Base-by-base conservation (phyloP, 495 filamentous ascomycete species). In the Pyrenula massariospora region DNA sequence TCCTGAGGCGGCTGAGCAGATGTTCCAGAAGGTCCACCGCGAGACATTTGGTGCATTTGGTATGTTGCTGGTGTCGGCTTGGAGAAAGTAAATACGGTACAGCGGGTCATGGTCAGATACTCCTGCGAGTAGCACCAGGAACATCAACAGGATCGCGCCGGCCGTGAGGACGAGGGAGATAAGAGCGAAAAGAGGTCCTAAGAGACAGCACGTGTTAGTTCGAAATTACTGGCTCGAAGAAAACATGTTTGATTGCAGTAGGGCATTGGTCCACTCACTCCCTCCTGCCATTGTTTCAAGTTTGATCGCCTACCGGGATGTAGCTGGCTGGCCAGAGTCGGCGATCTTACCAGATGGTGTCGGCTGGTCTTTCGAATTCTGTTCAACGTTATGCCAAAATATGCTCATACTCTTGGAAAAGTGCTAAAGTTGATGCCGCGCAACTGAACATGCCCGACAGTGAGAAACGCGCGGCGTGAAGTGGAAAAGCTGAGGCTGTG, bases 11-110 rank as follows among this genome's bases (percentile, higher is more conserved):
- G 78, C 79, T 23, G 70, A 65, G 68, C 83, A 87, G n/a, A 92
- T 67, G 62, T 84, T 82, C 80, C 91, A 92, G 72, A 85, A 92
- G 2, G 90, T 93, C 91, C 91, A 96, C 70, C 91, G 82, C 8
- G 88, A 83, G 8, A 79, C 59, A 31, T 78, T 25, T 21, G 81
- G 77, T 1, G 89, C 83, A 21, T 80, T 80, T 11, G 83, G 72
- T 63, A 94, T 90, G 62, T 74, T 80, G 50, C 73, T 69, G 12
- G 88, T 92, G 65, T 82, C 76, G 61, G 84, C 86, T 64, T 85
- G 78, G 25, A 96, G 81, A 77, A 95, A 94, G 73, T 85, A 95
- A 61, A 89, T 86, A 48, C 84, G 61, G 60, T 85, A 80, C 19
- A 89, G 73, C 3, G 91, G 91, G 12, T 68, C 77, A 11, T 66